These are phyloP conservation scores for Cynara cardunculus DNA, from an alignment of 129 eudicot species.

Conservation along the genomic window DNA sequence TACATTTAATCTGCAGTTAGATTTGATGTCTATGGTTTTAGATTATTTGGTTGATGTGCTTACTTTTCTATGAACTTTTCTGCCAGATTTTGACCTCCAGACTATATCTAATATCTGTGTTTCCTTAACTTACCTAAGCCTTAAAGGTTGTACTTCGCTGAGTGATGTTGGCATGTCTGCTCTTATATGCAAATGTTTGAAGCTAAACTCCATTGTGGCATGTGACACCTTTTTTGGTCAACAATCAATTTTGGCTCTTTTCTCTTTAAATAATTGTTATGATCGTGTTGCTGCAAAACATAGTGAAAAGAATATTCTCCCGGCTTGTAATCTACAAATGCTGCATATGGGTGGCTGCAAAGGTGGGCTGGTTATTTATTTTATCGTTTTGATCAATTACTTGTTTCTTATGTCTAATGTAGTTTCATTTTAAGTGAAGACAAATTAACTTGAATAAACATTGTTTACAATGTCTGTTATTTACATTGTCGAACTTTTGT, in stretches of 20 bases:
- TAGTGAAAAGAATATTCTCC: slow-evolving; percentile 19
- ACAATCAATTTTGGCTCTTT: slow-evolving; percentile 55
- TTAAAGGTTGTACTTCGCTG: slow-evolving; percentile 61
- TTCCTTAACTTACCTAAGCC: slow-evolving; percentile 57
- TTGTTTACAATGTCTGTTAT: neutral
- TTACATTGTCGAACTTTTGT: neutral
- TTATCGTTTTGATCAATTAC: neutral
- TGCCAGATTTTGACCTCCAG: slow-evolving; percentile 66
- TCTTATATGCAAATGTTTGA: slow-evolving; percentile 50
- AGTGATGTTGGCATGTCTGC: slow-evolving; percentile 73
- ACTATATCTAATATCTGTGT: slow-evolving; percentile 49
- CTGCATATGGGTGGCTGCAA: slow-evolving; percentile 85
- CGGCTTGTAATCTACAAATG: slow-evolving; percentile 39
- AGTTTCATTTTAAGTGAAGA: neutral
- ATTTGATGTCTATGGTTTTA: neutral
- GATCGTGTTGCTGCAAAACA: slow-evolving; percentile 7
- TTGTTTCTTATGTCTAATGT: neutral
- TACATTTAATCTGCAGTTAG: neutral
- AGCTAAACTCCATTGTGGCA: slow-evolving; percentile 64
- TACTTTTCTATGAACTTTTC: slow-evolving; percentile 15
- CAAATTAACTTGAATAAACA: neutral
- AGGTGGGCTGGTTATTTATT: slow-evolving; percentile 34
- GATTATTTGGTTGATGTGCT: slow-evolving; percentile 12
- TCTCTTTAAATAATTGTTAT: slow-evolving; percentile 33
- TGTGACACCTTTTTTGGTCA: slow-evolving; percentile 78